phyloP scores from a whole-genome alignment of 2,329 filamentous ascomycete genomes.

The Fusarium falciforme region DNA sequence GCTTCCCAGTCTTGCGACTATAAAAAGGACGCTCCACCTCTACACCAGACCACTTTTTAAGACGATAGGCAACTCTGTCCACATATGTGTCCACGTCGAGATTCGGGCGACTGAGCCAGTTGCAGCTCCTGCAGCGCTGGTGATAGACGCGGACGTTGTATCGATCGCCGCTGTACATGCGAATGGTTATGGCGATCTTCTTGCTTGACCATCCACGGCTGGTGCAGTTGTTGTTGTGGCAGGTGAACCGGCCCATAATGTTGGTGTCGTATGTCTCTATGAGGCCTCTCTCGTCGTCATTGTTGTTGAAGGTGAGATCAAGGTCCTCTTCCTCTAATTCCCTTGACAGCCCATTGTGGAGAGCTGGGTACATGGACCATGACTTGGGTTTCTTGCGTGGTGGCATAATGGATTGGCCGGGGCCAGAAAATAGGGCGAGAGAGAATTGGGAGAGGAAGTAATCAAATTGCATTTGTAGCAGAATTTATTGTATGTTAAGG shows the following conservation, averaged over 20 bases:
- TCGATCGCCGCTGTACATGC: slow-evolving; percentile 39
- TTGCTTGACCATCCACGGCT: slow-evolving; percentile 47
- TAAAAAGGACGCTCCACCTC: slow-evolving; percentile 19
- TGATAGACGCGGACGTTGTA: slow-evolving; percentile 54
- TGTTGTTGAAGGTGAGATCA: slow-evolving; percentile 38
- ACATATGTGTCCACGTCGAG: slow-evolving; percentile 48
- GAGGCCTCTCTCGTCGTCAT: slow-evolving; percentile 19
- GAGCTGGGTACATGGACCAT: slow-evolving; percentile 36
- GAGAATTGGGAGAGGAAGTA: not conserved
- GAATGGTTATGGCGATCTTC: slow-evolving; percentile 49
- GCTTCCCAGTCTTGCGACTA: not conserved
- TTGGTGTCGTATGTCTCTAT: slow-evolving; percentile 41
- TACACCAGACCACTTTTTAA: slow-evolving; percentile 52
- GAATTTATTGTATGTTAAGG: not conserved
- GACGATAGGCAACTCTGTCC: slow-evolving; percentile 49
- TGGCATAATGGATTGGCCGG: not conserved
- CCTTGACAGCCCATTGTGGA: slow-evolving; percentile 25
- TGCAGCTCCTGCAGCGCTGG: slow-evolving; percentile 50
- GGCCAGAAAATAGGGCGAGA: not conserved
- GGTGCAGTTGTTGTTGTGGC: slow-evolving; percentile 42
- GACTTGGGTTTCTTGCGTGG: not conserved
- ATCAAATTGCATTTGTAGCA: too few species aligned
- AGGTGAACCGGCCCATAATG: slow-evolving; percentile 50
- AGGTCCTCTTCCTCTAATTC: slow-evolving; percentile 28
- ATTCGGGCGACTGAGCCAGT: slow-evolving; percentile 39